Percentiles rank a stretch among this genome's conserved stretches.
Evolutionary conservation across 192 early-diverging fungal genomes (phyloP).

Genomic region (Piromyces finnis): DNA sequence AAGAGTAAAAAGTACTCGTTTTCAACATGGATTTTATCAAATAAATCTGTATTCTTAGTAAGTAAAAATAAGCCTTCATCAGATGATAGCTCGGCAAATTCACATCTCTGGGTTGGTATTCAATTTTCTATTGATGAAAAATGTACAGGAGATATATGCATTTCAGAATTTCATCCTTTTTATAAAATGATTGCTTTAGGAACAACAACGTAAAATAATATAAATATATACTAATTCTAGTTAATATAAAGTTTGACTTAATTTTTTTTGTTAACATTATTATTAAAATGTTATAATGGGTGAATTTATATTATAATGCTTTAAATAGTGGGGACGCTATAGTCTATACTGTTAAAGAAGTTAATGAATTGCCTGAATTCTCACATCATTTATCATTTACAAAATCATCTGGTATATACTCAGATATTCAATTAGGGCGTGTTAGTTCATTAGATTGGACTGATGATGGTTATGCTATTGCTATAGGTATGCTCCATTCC

Average conservation of each 20-base stretch:
- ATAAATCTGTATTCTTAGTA: neutral
- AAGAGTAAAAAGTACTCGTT: neutral
- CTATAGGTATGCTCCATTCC: conserved; percentile 39
- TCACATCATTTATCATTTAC: conserved; percentile 25
- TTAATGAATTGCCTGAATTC: conserved; percentile 14
- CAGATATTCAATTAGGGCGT: conserved; percentile 9
- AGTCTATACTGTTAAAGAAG: conserved; percentile 29
- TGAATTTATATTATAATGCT: no score
- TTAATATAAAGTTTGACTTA: no score
- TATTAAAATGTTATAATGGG: no score
- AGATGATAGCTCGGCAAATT: neutral
- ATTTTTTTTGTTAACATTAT: neutral
- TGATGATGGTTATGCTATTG: conserved; percentile 50
- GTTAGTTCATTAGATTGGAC: conserved; percentile 49
- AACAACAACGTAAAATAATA: neutral
- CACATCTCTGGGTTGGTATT: neutral
- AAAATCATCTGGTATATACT: neutral
- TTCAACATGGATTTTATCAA: neutral
- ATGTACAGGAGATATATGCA: neutral
- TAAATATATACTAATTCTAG: no score
- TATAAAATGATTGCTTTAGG: neutral
- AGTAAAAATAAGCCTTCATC: neutral
- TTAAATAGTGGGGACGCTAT: conserved; percentile 22
- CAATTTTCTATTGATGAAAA: neutral
- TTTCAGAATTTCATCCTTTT: neutral